Conservation (phyloP, 768 basidiomycete genomes). For the Crassisporium funariophilum region DNA sequence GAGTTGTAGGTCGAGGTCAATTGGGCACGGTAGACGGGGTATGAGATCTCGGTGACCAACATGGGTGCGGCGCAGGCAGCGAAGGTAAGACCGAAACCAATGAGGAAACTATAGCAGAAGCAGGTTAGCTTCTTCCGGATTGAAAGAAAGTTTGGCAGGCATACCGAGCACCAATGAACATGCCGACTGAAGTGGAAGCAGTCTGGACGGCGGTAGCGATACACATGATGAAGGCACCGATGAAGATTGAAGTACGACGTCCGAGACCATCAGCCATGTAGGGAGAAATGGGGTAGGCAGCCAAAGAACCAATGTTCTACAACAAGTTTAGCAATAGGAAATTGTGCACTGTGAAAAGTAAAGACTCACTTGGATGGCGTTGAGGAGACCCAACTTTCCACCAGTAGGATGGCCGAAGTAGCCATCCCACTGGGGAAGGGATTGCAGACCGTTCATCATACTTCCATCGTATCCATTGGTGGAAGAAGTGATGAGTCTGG, state of each 20-base stretch:
- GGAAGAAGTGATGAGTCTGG: conserved; percentile 72
- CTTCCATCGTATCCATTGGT: conserved; percentile 78
- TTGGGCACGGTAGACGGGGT: conserved; percentile 79
- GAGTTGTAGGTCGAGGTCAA: conserved; percentile 82
- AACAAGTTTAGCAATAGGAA: background rate
- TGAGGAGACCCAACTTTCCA: conserved; percentile 64
- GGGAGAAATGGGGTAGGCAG: conserved; percentile 70
- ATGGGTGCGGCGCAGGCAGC: conserved; percentile 79
- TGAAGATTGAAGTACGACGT: conserved; percentile 62
- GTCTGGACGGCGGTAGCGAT: conserved; percentile 69
- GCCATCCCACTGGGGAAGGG: conserved; percentile 59
- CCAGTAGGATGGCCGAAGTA: conserved; percentile 64
- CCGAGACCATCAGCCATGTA: conserved; percentile 75
- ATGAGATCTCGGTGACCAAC: conserved; percentile 84
- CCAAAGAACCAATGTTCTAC: conserved; percentile 71
- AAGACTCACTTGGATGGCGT: conserved; percentile 66
- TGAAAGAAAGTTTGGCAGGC: conserved; percentile 14
- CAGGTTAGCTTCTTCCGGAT: background rate
- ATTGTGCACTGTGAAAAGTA: background rate
- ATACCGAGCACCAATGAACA: conserved; percentile 81
- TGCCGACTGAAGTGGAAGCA: conserved; percentile 67
- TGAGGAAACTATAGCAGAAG: conserved; percentile 50
- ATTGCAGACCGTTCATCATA: conserved; percentile 83
- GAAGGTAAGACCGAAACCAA: conserved; percentile 78
- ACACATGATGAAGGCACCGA: conserved; percentile 74